phyloP scores from a whole-genome alignment of 2,329 filamentous ascomycete species.

The Colletotrichum godetiae region DNA sequence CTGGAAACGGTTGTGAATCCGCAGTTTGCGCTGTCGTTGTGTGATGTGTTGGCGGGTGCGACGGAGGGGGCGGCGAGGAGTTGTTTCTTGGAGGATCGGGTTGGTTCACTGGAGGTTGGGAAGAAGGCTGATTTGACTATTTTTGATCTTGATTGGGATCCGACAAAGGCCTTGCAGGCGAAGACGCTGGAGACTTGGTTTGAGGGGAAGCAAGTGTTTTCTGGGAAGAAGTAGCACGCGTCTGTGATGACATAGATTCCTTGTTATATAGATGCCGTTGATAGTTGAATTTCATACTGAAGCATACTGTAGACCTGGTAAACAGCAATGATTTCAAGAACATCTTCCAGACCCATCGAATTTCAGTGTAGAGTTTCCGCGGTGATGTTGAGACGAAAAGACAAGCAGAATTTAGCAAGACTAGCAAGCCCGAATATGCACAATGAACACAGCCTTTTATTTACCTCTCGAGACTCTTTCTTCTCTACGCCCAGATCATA shows the following conservation, averaged over 20 bases:
- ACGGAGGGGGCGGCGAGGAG: slow-evolving; percentile 68
- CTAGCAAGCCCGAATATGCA: background rate
- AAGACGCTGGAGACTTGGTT: slow-evolving; percentile 65
- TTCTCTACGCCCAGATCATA: background rate
- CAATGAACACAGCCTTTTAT: background rate
- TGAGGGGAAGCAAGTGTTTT: slow-evolving; percentile 56
- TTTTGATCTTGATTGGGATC: slow-evolving; percentile 61
- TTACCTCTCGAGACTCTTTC: background rate
- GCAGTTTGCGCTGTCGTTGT: slow-evolving; percentile 64
- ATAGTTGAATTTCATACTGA: too few relatives aligned
- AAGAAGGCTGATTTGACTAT: slow-evolving; percentile 68
- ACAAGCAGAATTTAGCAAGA: too few relatives aligned
- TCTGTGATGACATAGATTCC: background rate
- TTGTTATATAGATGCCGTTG: background rate
- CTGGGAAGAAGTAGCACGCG: background rate
- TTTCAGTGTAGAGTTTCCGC: too few relatives aligned
- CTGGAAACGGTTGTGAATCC: slow-evolving; percentile 58
- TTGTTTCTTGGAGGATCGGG: slow-evolving; percentile 64
- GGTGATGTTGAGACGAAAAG: too few relatives aligned
- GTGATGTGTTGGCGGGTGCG: slow-evolving; percentile 64
- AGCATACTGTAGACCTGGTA: too few relatives aligned
- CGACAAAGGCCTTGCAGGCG: slow-evolving; percentile 58
- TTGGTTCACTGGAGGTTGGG: slow-evolving; percentile 64
- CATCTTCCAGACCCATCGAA: too few relatives aligned
- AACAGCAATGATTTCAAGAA: too few relatives aligned